A percentile compares a stretch with the other conserved stretches of the same genome.
Evolutionary conservation across 2,329 filamentous ascomycete genomes (phyloP).

Genomic region (Fusarium xylarioides): DNA sequence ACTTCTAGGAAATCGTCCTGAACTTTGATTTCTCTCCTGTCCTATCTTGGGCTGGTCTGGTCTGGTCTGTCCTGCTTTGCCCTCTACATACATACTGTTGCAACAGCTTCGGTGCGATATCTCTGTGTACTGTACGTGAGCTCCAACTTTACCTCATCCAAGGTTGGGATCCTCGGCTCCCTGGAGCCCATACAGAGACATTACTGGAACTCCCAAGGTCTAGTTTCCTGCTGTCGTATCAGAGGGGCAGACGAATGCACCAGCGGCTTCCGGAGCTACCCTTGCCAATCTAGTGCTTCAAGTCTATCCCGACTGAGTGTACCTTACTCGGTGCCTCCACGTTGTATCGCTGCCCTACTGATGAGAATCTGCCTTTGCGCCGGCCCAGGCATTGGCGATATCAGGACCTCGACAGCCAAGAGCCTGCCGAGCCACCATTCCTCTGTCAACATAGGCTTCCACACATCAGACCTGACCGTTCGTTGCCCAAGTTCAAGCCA

Average conservation of each 20-base stretch:
- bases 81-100: neutral
- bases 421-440: constrained; percentile 4
- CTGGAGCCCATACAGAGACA: neutral
- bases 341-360: constrained; percentile 21
- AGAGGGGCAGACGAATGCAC: constrained; percentile 21
- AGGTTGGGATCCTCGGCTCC: constrained; percentile 5
- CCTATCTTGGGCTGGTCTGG: neutral
- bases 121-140: constrained; percentile 2
- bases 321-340: constrained; percentile 22
- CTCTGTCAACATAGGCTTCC: constrained; percentile 14
- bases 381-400: constrained; percentile 18
- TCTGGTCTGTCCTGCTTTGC: constrained; percentile 3
- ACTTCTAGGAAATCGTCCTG: constrained; percentile 7
- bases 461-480: neutral
- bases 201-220: constrained; percentile 16
- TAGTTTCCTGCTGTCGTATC: constrained; percentile 19
- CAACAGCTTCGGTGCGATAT: constrained; percentile 13
- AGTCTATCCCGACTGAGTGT: constrained; percentile 27
- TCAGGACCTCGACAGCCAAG: constrained; percentile 12
- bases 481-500: constrained; percentile 8
- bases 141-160: constrained; percentile 19
- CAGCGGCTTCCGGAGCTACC: constrained; percentile 25
- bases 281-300: constrained; percentile 24
- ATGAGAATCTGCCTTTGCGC: constrained; percentile 27
- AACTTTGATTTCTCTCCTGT: constrained; percentile 5